Evolutionary conservation across 2,329 filamentous ascomycete genomes (phyloP), one percentile per base, ranked within the genome.

Genomic region (Penicillium nordicum): DNA sequence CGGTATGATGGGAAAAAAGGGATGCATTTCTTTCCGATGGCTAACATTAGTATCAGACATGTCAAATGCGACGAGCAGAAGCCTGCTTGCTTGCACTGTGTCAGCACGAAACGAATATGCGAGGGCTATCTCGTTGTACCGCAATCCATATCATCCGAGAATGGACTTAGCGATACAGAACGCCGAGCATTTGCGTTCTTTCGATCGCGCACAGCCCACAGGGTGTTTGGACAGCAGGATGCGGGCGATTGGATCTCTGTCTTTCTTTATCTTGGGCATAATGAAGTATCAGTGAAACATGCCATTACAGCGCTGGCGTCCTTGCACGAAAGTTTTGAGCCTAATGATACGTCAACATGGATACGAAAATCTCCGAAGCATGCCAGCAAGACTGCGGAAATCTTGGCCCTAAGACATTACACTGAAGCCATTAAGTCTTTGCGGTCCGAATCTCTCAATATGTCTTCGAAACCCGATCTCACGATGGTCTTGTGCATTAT

Each of bases 111-210:
- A 4, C 40, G 53, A 14, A 55, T 55, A 9, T 55, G 53, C 41
- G 53, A 55, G 23, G 53, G 53, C 25, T 55, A 55, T 38, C 16
- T 34, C 14, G 14, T 34, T 5, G 21, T 44, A 12, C 53, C 23
- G 34, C 46, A 37, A 16, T 34, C 32, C 14, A 34, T 55, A 1
- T 40, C 53, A 5, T n/a, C 30, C 14, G 53, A 34, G 32, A 34
- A 55, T 12, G 38, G 16, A 14, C 18, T 55, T 10, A 43, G n/a
- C 4, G 53, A 55, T 16, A 32, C 45, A 18, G 53, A 55, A 50
- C 53, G 53, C 10, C 46, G 53, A 32, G 53, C 53, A 10, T 55
- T 55, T 25, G 40, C 45, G n/a, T 50, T 50, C n/a, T 55, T 55
- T 21, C 53, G 53, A 5, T 46, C 34, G 5, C 41, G 40, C 18